Evolutionary conservation across 2,329 filamentous ascomycete species (phyloP), one percentile per base, ranked within the genome.

Genomic region (Penicillium paneum): DNA sequence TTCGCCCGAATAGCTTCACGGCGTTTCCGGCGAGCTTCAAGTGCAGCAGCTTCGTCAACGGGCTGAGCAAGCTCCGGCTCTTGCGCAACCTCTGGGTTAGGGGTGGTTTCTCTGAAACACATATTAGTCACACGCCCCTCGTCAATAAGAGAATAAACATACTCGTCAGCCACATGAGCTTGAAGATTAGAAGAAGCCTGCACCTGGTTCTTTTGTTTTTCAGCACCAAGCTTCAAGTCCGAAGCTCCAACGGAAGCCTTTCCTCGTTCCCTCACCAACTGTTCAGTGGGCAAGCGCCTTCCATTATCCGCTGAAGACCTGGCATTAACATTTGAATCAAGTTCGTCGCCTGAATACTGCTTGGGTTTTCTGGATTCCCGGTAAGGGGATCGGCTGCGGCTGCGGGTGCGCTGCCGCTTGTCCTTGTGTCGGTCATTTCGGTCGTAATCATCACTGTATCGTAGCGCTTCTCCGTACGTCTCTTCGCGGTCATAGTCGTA

Each of bases 1-100:
- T 91, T 95, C 70, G 90, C 88, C 69, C 91, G 83, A 60, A 96
- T 88, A 60, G 90, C 90, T 75, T 94, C 90, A 61, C 92, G 87
- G 55, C 89, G 85, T 69, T 88, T 91, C 28, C 91, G 88, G 52
- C 92, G 88, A 66, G 91, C 87, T 72, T 95, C 89, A 66, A 96
- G 89, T 67, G 93, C 81, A 62, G 89, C 86, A 58, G 88, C 89
- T 76, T 95, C 89, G 71, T 95, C 88, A 63, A 91, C 70, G n/a
- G 82, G 79, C 63, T 85, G 79, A 52, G 81, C 76, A 60, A 83
- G 80, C 68, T 75, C 63, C 52, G 59, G 61, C 58, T 70, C 68
- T 61, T 69, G 64, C 38, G 39, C 55, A 38, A 38, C 51, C 28
- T 59, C 64, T 41, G 60, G 43, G 35, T 50, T 38, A 21, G 53